A percentile compares a stretch with the other conserved stretches of the same genome.
phyloP scores from a whole-genome alignment of 768 basidiomycete genomes.

The Psilocybe tampanensis region DNA sequence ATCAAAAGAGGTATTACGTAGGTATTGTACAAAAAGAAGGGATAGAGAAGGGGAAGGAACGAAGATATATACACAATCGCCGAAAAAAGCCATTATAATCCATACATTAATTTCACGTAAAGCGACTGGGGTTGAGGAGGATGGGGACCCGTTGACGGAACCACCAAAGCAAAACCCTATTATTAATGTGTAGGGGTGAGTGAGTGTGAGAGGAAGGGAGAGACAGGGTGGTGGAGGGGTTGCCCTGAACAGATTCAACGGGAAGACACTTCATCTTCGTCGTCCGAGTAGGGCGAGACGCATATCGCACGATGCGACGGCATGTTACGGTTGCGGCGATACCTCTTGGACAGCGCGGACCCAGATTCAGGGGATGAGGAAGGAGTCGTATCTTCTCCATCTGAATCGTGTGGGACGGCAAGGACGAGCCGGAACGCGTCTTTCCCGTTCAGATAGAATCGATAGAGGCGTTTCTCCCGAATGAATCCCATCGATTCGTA shows the following conservation, averaged over 20 bases:
- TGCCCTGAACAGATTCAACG: conserved; percentile 23
- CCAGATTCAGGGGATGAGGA: neutral
- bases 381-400: conserved; percentile 23
- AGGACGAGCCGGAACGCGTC: conserved; percentile 89
- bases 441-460: conserved; percentile 97
- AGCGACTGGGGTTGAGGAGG: neutral
- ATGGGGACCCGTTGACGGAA: neutral
- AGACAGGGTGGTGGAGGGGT: neutral
- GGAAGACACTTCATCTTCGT: conserved; percentile 42
- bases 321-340: conserved; percentile 21
- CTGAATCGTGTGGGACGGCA: conserved; percentile 47
- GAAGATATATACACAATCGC: neutral
- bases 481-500: conserved; percentile 95
- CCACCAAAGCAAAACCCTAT: neutral
- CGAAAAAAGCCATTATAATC: neutral
- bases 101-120: neutral
- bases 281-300: conserved; percentile 47
- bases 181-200: neutral
- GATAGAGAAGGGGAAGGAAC: neutral
- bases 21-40: neutral
- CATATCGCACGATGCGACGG: conserved; percentile 42
- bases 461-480: conserved; percentile 89
- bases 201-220: neutral
- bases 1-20: neutral
- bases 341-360: conserved; percentile 4